Evolutionary conservation across 805 yeast species (phyloP).

Genomic region (Candida glaebosa): DNA sequence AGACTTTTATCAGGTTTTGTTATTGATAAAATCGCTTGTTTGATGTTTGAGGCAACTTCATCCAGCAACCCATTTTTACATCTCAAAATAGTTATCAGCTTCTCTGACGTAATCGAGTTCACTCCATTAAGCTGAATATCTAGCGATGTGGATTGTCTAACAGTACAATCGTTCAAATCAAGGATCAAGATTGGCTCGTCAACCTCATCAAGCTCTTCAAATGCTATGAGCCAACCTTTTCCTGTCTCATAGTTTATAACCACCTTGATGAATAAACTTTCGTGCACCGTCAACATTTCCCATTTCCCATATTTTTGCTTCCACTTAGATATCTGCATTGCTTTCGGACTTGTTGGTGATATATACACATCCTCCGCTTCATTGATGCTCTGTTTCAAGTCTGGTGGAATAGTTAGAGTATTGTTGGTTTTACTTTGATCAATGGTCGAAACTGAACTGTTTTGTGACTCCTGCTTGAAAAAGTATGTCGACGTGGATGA

Average conservation of each 20-base stretch:
- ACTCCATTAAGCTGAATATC: slow-evolving; percentile 34
- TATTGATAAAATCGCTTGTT: neutral
- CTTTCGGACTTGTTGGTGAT: slow-evolving; percentile 29
- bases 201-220: slow-evolving; percentile 37
- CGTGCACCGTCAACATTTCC: slow-evolving; percentile 41
- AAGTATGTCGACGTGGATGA: slow-evolving; percentile 39
- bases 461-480: slow-evolving; percentile 27
- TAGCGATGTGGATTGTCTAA: slow-evolving; percentile 35
- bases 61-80: slow-evolving; percentile 21
- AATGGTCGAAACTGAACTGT: slow-evolving; percentile 2
- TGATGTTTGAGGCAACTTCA: neutral
- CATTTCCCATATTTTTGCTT: slow-evolving; percentile 39
- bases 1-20: slow-evolving; percentile 4
- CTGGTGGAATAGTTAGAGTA: slow-evolving; percentile 29
- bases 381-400: slow-evolving; percentile 35
- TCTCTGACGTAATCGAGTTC: slow-evolving; percentile 30
- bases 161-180: slow-evolving; percentile 21
- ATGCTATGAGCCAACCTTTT: slow-evolving; percentile 36
- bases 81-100: slow-evolving; percentile 28
- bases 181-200: slow-evolving; percentile 37
- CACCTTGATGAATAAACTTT: slow-evolving; percentile 35
- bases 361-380: slow-evolving; percentile 36
- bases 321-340: slow-evolving; percentile 42
- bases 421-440: slow-evolving; percentile 11
- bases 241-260: slow-evolving; percentile 32